Evolutionary conservation across 2,329 filamentous ascomycete species (phyloP).

Genomic region (Fusarium camptoceras): DNA sequence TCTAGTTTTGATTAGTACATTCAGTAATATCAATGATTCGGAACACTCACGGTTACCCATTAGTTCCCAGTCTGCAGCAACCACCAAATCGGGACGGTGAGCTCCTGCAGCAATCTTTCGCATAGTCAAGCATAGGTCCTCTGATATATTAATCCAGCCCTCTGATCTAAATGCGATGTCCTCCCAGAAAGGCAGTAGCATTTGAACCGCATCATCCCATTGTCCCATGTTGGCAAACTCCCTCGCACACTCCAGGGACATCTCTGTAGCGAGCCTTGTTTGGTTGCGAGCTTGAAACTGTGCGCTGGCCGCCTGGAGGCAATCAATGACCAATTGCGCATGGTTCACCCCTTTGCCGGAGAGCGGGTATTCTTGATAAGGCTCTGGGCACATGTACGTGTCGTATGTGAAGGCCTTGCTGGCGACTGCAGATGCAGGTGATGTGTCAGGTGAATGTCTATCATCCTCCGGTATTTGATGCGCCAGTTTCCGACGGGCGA

Average conservation of each 20-base stretch:
- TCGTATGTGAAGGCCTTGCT: slow-evolving; percentile 70
- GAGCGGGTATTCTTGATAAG: slow-evolving; percentile 69
- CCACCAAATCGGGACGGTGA: slow-evolving; percentile 65
- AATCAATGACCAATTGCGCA: slow-evolving; percentile 65
- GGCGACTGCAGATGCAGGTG: slow-evolving; percentile 59
- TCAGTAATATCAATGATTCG: background rate
- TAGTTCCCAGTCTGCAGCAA: slow-evolving; percentile 75
- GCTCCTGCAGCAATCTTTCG: slow-evolving; percentile 66
- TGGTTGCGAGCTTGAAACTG: slow-evolving; percentile 69
- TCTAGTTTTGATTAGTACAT: slow-evolving; percentile 51
- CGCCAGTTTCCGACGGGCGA: slow-evolving; percentile 65
- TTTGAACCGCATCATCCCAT: slow-evolving; percentile 66
- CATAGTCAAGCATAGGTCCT: slow-evolving; percentile 72
- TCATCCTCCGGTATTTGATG: slow-evolving; percentile 69
- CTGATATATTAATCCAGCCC: slow-evolving; percentile 69
- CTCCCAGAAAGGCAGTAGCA: slow-evolving; percentile 69
- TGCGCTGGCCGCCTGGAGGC: slow-evolving; percentile 61
- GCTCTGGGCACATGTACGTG: slow-evolving; percentile 74
- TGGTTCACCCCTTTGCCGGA: slow-evolving; percentile 65
- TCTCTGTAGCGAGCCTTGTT: slow-evolving; percentile 64
- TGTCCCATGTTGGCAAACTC: slow-evolving; percentile 63
- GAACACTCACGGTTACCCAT: slow-evolving; percentile 65
- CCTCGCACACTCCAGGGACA: slow-evolving; percentile 67
- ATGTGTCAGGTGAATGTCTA: slow-evolving; percentile 62
- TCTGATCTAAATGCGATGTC: slow-evolving; percentile 67